Conservation (phyloP, 2,329 filamentous ascomycete species). For the Penicillium sp. region DNA sequence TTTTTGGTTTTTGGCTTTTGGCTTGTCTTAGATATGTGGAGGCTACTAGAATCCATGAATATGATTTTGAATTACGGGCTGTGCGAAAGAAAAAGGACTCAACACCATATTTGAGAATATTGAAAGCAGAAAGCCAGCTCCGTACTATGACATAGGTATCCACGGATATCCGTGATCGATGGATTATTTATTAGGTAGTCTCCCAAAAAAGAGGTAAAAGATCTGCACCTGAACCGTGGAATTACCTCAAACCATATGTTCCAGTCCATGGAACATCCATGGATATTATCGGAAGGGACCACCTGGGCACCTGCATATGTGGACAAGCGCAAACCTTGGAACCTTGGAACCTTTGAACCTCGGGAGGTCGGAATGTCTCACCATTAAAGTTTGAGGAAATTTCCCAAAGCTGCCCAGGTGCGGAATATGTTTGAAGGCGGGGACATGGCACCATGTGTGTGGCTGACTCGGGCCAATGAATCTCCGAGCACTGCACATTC, state of each 20-base stretch:
- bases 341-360: no score
- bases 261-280: neutral
- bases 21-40: neutral
- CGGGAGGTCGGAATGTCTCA: neutral
- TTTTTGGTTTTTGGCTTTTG: neutral
- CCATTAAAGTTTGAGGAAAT: neutral
- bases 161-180: no score
- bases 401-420: neutral
- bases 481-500: neutral
- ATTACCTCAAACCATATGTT: neutral
- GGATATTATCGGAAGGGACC: neutral
- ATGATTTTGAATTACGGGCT: neutral
- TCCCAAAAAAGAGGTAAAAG: neutral
- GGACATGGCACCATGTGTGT: neutral
- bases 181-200: no score
- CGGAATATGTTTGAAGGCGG: neutral
- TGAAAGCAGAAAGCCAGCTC: neutral
- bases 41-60: neutral
- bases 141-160: no score
- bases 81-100: neutral
- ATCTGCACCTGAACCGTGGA: neutral
- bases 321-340: neutral
- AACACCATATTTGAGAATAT: neutral
- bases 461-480: neutral
- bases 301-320: no score